Base-by-base conservation (phyloP, 306 rosid species). In the Cucurbita ficifolia region DNA sequence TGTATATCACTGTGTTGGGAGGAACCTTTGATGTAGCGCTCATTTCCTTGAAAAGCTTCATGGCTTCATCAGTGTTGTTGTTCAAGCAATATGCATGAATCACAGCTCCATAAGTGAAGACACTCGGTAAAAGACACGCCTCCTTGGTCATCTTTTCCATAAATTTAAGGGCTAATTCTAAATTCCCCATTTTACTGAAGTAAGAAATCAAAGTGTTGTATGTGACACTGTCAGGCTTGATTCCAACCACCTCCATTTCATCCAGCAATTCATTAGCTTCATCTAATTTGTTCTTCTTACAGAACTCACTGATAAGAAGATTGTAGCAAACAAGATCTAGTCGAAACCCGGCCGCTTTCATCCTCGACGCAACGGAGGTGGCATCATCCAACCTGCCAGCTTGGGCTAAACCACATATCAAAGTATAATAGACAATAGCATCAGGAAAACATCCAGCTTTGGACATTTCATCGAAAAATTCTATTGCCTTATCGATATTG, bases 381-480 rank as follows among this genome's bases (percentile, higher is more conserved):
- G 96, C 96, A 75, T 92, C 91, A 79, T 87, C 86, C 88, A 88
- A 84, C 81, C 93, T 87, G 76, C 96, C 96, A 10, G 91, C 93
- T 59, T 48, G 87, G 74, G 86, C 78, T 84, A 88, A 81, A 76
- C 98, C 96, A 57, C 83, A 81, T 64, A 92, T 88, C 82, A 92
- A 81, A 76, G 87, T 68, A 81, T 86, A 86, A 83, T 84, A 87
- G 73, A 81, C 86, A 21, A 68, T 58, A 13, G 88, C 96, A 73
- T 92, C 96, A 0, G 91, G 76, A 19, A 84, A 74, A 86, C 90
- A 80, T 77, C 87, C 87, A 57, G 79, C 76, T 43, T 69, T 79
- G 63, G 80, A 60, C 93, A 90, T 88, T 79, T 84, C 88, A 6
- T 87, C 76, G 71, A 86, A 87, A 81, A 78, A 78, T 62, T 90